These are phyloP conservation scores for Metschnikowia shivogae DNA, from an alignment of 805 yeast genomes.

Conservation along the genomic window DNA sequence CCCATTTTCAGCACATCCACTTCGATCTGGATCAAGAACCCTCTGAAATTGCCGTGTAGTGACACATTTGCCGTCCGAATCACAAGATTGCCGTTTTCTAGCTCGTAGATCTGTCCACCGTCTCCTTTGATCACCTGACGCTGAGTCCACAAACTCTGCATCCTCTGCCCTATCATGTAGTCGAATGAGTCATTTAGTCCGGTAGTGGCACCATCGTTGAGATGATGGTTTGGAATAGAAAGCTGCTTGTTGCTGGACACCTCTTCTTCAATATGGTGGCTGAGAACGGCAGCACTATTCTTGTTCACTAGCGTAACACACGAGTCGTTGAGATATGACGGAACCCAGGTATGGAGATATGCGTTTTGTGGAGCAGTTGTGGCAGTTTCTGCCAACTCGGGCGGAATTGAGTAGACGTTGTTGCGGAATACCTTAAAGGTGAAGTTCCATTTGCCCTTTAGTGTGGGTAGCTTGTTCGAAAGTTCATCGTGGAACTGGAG, in stretches of 20 bases:
- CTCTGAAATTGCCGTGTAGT: constrained; percentile 70
- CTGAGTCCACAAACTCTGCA: constrained; percentile 66
- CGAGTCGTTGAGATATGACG: constrained; percentile 46
- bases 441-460: constrained; percentile 63
- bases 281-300: constrained; percentile 32
- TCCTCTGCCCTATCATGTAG: constrained; percentile 47
- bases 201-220: constrained; percentile 50
- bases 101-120: constrained; percentile 62
- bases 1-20: constrained; percentile 17
- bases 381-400: constrained; percentile 26
- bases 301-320: constrained; percentile 49
- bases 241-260: constrained; percentile 13
- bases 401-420: constrained; percentile 51
- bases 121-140: constrained; percentile 72
- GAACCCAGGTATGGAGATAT: constrained; percentile 47
- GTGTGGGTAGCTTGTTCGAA: constrained; percentile 60
- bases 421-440: constrained; percentile 65
- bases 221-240: constrained; percentile 33
- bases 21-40: constrained; percentile 61
- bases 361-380: constrained; percentile 35
- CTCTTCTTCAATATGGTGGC: constrained; percentile 33
- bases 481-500: constrained; percentile 67
- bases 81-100: constrained; percentile 48
- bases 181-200: constrained; percentile 59
- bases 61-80: constrained; percentile 68